phyloP scores from a whole-genome alignment of 768 basidiomycete species.

The Mycena capillaripes region DNA sequence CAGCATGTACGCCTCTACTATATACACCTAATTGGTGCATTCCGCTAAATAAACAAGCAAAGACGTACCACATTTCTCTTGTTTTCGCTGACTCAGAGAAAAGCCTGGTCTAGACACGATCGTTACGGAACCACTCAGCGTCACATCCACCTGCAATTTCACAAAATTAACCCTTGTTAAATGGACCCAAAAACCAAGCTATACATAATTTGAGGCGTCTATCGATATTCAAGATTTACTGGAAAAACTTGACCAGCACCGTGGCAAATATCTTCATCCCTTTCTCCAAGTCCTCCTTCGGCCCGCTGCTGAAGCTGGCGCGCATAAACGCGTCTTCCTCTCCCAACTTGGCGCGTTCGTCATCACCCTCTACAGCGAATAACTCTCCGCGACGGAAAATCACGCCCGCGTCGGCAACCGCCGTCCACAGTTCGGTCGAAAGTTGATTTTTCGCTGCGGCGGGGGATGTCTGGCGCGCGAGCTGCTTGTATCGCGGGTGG shows the following conservation, averaged over 20 bases:
- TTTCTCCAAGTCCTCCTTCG: slow-evolving; percentile 30
- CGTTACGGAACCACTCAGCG: too few species aligned
- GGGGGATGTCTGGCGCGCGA: slow-evolving; percentile 29
- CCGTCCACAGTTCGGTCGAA: slow-evolving; percentile 27
- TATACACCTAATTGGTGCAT: neutral
- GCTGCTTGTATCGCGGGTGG: slow-evolving; percentile 34
- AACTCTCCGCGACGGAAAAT: slow-evolving; percentile 33
- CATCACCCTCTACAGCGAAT: slow-evolving; percentile 33
- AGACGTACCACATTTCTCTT: neutral
- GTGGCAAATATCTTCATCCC: slow-evolving; percentile 29
- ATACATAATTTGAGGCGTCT: neutral
- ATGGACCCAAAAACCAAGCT: neutral
- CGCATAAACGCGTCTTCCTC: slow-evolving; percentile 36
- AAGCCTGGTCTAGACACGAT: neutral
- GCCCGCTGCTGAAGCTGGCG: slow-evolving; percentile 34
- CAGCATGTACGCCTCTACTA: neutral
- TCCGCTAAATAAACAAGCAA: neutral
- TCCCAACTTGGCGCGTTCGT: slow-evolving; percentile 29
- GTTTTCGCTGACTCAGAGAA: too few species aligned
- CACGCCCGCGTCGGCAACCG: slow-evolving; percentile 23
- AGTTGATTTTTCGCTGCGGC: slow-evolving; percentile 32
- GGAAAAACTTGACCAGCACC: slow-evolving; percentile 31
- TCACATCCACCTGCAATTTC: neutral
- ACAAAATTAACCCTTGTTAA: neutral
- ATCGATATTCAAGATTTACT: neutral